Base-by-base conservation (phyloP, 2,329 filamentous ascomycete species). In the Xylariaceae sp. region DNA sequence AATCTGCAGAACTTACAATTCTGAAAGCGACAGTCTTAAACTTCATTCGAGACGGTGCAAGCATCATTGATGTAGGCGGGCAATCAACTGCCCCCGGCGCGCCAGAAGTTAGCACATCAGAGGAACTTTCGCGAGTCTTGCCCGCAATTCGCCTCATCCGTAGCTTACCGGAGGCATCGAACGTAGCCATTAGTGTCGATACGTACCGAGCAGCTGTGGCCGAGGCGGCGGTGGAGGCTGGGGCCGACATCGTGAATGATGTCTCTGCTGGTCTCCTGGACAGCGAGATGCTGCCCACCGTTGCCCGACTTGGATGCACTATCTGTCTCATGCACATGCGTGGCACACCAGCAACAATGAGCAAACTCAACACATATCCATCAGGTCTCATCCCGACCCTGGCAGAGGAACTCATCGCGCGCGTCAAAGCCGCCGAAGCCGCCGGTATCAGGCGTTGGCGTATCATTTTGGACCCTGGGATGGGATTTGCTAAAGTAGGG, bases 231-330 rank as follows among this genome's bases (percentile, higher is more conserved):
- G 77, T 94, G 49, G 71, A 75, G 22, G 88, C 85, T 5, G 94
- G 94, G 44, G 92, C 91, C 6, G 86, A 96, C 66, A 87, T 99
- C 55, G 83, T 99, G 71, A 99, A 99, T 71, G 94, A 99, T 68
- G 85, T 99, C 33, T 95, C 90, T 0, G 90, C 86, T 1, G 94
- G 94, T 3, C 65, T 75, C 4, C 75, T 96, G 44, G 94, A 97
- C 66, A 72, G 81, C 0, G 77, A 79, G 1, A 97, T 99, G 90
- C 80, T 99, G 1, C 62, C 83, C 12, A 90, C 88, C 0, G 85
- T 92, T 54, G 92, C 89, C 0, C 75, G 78, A 5, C 78, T 94
- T 0, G 86, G 88, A 33, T 89, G 85, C 60, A 90, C 90, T 2
- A 83, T 96, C 31, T 81, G 77, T 54, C 77, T 96, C 45, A 95